Conservation (phyloP, 1,284 basidiomycete genomes). For the Cutaneotrichosporon sp. region DNA sequence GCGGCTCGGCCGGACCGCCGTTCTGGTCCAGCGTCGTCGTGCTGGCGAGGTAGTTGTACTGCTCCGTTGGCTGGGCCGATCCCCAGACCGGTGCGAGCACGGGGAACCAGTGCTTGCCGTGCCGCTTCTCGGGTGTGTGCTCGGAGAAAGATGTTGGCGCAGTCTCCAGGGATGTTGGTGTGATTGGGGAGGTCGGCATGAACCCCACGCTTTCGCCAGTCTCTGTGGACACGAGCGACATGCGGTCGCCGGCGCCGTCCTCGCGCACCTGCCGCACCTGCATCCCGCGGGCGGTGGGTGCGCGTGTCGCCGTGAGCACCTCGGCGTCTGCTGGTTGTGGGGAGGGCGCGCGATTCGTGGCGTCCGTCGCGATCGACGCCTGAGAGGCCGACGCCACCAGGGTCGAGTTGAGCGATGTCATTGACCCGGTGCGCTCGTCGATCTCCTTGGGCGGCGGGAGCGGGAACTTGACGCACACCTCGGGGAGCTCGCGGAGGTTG, state of each 20-base stretch:
- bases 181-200: background rate
- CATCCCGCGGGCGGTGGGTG: background rate
- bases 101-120: constrained; percentile 3
- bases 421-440: background rate
- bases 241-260: background rate
- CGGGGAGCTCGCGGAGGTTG: constrained; percentile 6
- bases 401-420: background rate
- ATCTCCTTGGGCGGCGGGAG: background rate
- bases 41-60: background rate
- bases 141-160: background rate
- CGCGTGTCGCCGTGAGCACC: background rate
- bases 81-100: constrained; percentile 6
- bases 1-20: background rate
- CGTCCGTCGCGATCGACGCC: background rate
- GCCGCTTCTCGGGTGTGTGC: background rate
- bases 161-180: background rate
- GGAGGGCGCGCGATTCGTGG: background rate
- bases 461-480: constrained; percentile 1
- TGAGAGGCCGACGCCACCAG: background rate
- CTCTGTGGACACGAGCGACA: background rate
- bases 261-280: background rate
- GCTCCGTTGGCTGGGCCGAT: background rate
- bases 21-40: background rate
- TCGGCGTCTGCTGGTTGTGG: background rate
- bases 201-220: constrained; percentile 2